phyloP scores from a whole-genome alignment of 1,284 basidiomycete genomes.

The Cutaneotrichosporon dermatis region DNA sequence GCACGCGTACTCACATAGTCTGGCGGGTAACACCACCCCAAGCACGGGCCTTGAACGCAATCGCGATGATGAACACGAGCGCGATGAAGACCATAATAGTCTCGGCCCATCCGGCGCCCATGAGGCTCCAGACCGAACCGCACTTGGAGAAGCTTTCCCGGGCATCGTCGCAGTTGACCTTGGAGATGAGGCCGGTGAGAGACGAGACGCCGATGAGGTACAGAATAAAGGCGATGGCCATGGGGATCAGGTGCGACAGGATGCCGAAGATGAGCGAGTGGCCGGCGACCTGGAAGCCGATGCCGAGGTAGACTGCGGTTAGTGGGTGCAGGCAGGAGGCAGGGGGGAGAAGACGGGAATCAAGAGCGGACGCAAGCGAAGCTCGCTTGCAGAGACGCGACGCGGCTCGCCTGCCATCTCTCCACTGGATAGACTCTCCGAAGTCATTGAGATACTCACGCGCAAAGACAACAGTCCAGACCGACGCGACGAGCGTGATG shows the following conservation, averaged over 20 bases:
- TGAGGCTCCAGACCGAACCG: slow-evolving; percentile 45
- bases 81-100: slow-evolving; percentile 43
- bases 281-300: slow-evolving; percentile 44
- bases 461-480: slow-evolving; percentile 41
- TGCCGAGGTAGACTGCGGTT: slow-evolving; percentile 40
- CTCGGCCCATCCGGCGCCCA: slow-evolving; percentile 48
- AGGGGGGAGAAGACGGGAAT: no score
- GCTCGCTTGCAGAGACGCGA: no score
- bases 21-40: slow-evolving; percentile 38
- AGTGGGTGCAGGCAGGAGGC: neutral
- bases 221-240: slow-evolving; percentile 46
- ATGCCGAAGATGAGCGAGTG: slow-evolving; percentile 45
- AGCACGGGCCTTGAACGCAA: slow-evolving; percentile 46
- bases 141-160: slow-evolving; percentile 38
- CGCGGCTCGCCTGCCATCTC: no score
- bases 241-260: slow-evolving; percentile 43
- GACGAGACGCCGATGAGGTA: slow-evolving; percentile 47
- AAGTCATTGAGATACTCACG: slow-evolving; percentile 27
- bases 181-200: slow-evolving; percentile 45
- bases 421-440: no score
- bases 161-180: slow-evolving; percentile 37
- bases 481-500: slow-evolving; percentile 43
- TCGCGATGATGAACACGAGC: slow-evolving; percentile 30
- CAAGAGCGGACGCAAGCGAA: no score
- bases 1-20: slow-evolving; percentile 19